Conservation (phyloP, 2,329 filamentous ascomycete species). For the Hypoxylon sp. region DNA sequence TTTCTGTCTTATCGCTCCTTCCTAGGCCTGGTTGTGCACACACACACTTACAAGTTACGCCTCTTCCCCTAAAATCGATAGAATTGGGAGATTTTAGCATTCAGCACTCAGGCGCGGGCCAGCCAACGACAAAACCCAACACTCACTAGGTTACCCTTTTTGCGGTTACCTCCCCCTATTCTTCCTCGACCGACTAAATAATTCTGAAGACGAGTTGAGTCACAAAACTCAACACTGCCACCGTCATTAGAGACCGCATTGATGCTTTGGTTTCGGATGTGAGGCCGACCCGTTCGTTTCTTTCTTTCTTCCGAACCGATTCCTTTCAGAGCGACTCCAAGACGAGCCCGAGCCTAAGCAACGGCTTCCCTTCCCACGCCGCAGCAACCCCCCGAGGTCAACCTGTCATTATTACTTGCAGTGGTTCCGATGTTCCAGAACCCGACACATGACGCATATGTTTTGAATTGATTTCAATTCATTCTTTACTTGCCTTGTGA, state of each 20-base stretch:
- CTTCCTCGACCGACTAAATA: slow-evolving; percentile 2
- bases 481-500: slow-evolving; percentile 17
- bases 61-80: slow-evolving; percentile 11
- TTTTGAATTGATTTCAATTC: slow-evolving; percentile 22
- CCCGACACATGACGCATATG: slow-evolving; percentile 16
- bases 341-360: slow-evolving; percentile 4
- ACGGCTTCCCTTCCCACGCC: slow-evolving; percentile 11
- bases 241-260: slow-evolving; percentile 34
- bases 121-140: slow-evolving; percentile 7
- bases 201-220: slow-evolving; percentile 5
- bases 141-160: slow-evolving; percentile 12
- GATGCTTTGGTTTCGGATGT: slow-evolving; percentile 44
- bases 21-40: slow-evolving; percentile 2
- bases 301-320: slow-evolving; percentile 38
- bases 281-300: slow-evolving; percentile 41
- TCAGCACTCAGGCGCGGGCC: slow-evolving; percentile 11
- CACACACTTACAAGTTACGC: slow-evolving; percentile 27
- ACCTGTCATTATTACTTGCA: slow-evolving; percentile 1
- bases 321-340: slow-evolving; percentile 24
- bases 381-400: slow-evolving; percentile 2
- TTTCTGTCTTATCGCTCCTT: slow-evolving; percentile 26
- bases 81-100: slow-evolving; percentile 16
- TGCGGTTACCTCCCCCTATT: slow-evolving; percentile 1
- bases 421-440: slow-evolving; percentile 9
- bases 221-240: slow-evolving; percentile 5